Evolutionary conservation across 768 basidiomycete genomes (phyloP).

Genomic region (Tricholoma flavovirens): DNA sequence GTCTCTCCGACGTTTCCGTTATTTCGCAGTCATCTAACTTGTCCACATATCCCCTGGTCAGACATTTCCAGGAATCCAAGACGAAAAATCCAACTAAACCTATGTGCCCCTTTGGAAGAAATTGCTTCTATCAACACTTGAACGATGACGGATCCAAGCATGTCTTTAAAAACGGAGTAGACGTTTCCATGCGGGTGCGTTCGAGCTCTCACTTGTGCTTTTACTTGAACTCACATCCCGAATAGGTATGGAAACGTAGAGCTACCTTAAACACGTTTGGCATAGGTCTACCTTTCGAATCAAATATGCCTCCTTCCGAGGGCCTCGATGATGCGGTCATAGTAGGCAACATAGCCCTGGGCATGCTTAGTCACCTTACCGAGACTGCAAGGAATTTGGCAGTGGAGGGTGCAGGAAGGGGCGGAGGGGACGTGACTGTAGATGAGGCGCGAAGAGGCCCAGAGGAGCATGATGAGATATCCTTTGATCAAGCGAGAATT

Average conservation of each 20-base stretch:
- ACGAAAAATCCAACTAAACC: slow-evolving; percentile 34
- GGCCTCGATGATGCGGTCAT: slow-evolving; percentile 2
- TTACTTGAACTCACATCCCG: background rate
- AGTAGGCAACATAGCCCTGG: slow-evolving; percentile 11
- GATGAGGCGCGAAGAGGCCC: background rate
- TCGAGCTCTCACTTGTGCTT: background rate
- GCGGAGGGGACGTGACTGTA: background rate
- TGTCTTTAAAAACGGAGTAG: slow-evolving; percentile 49
- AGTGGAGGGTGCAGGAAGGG: slow-evolving; percentile 7
- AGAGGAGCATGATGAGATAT: background rate
- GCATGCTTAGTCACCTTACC: slow-evolving; percentile 4
- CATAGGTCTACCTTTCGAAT: background rate
- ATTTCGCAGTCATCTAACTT: background rate
- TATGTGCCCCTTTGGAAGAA: slow-evolving; percentile 72
- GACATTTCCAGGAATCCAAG: slow-evolving; percentile 46
- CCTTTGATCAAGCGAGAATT: slow-evolving; percentile 6
- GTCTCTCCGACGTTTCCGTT: background rate
- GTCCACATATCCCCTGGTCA: background rate
- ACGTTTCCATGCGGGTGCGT: slow-evolving; percentile 48
- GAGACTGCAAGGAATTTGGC: slow-evolving; percentile 2
- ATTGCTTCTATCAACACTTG: slow-evolving; percentile 76
- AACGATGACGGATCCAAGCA: slow-evolving; percentile 61
- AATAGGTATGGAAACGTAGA: background rate
- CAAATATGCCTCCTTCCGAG: slow-evolving; percentile 1
- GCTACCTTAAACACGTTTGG: background rate